Conservation (phyloP, 495 filamentous ascomycete genomes). For the Xylaria flabelliformis region DNA sequence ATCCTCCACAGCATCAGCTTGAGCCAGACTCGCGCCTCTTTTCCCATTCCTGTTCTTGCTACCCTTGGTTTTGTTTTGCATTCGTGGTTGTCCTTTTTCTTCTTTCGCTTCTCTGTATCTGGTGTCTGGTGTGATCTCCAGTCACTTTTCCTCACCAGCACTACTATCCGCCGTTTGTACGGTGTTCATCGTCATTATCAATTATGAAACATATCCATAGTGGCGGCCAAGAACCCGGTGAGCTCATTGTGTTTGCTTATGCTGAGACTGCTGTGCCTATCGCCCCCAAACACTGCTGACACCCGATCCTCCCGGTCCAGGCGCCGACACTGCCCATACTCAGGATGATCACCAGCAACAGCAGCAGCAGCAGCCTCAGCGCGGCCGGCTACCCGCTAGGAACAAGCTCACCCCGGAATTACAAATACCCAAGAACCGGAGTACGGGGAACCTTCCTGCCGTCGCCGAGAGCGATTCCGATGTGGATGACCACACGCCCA, state of each 20-base stretch:
- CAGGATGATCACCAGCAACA: conserved; percentile 41
- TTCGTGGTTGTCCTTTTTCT: conserved; percentile 18
- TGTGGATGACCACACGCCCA: conserved; percentile 10
- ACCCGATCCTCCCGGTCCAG: conserved; percentile 29
- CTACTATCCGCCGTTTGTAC: conserved; percentile 31
- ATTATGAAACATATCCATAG: conserved; percentile 59
- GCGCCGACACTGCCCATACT: conserved; percentile 48
- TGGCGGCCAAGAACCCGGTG: conserved; percentile 54
- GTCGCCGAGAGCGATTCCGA: conserved; percentile 41
- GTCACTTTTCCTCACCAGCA: conserved; percentile 24
- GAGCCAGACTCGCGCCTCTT: conserved; percentile 28
- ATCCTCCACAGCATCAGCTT: conserved; percentile 21
- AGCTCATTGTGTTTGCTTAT: conserved; percentile 32
- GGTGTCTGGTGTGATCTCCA: background rate
- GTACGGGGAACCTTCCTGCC: conserved; percentile 65
- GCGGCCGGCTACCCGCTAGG: conserved; percentile 38
- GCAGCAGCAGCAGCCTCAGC: conserved; percentile 25
- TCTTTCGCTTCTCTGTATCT: conserved; percentile 5
- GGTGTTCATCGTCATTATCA: conserved; percentile 34
- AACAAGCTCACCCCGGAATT: conserved; percentile 45
- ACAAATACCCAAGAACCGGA: conserved; percentile 68
- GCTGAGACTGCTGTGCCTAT: conserved; percentile 20
- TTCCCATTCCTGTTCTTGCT: conserved; percentile 8
- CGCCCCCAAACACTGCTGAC: conserved; percentile 26
- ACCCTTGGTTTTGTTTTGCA: conserved; percentile 14